Evolutionary conservation across 805 yeast genomes (phyloP).

Genomic region (Sugiyamaella chiloensis): DNA sequence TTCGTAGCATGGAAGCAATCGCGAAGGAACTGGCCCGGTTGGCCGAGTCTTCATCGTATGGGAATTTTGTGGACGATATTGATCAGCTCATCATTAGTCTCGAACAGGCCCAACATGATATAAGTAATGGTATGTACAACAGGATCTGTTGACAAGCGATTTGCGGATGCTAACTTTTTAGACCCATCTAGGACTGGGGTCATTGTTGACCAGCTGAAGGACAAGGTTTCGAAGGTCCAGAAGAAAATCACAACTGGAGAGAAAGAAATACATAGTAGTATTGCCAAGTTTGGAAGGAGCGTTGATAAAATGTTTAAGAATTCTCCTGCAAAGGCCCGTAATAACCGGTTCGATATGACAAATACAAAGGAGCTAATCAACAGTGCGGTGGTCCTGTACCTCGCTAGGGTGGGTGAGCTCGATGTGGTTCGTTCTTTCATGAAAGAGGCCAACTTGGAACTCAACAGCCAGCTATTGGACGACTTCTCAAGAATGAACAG

Average conservation of each 20-base stretch:
- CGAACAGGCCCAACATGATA: conserved; percentile 25
- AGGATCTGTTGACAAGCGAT: background rate
- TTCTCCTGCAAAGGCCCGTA: conserved; percentile 14
- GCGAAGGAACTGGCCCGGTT: conserved; percentile 34
- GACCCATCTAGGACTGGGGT: background rate
- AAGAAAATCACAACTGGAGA: conserved; percentile 26
- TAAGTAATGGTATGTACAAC: conserved; percentile 20
- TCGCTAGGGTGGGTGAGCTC: conserved; percentile 47
- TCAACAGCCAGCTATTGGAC: conserved; percentile 33
- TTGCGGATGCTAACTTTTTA: background rate
- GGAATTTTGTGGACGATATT: conserved; percentile 31
- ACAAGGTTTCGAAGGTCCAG: conserved; percentile 14
- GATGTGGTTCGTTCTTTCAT: conserved; percentile 34
- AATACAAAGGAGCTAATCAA: conserved; percentile 30
- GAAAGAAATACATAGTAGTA: conserved; percentile 28
- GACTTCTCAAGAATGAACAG: conserved; percentile 43
- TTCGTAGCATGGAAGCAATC: conserved; percentile 31
- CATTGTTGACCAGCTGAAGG: conserved; percentile 18
- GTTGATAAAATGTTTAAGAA: conserved; percentile 28
- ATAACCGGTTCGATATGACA: conserved; percentile 18
- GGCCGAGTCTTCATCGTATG: conserved; percentile 31
- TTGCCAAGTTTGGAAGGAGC: conserved; percentile 32
- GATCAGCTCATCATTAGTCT: conserved; percentile 29
- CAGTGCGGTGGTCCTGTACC: conserved; percentile 45
- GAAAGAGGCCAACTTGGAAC: conserved; percentile 32